Conservation (phyloP, 2,329 filamentous ascomycete genomes). For the Cyphellophora europaea region DNA sequence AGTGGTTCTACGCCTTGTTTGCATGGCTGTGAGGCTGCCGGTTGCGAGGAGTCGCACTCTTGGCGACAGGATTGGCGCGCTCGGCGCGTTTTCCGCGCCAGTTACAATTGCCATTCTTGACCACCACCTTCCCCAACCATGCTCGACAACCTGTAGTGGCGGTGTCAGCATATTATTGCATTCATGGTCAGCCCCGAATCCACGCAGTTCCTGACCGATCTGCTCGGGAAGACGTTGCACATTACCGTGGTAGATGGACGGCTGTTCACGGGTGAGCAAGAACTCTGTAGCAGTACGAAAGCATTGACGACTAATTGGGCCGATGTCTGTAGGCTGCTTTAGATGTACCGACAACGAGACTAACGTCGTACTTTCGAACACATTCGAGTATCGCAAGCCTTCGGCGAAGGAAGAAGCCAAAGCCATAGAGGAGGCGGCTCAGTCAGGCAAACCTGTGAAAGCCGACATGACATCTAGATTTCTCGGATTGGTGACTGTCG, state of each 20-base stretch:
- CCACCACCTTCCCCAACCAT: no score
- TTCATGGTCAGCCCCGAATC: neutral
- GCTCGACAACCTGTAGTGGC: no score
- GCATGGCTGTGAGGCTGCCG: no score
- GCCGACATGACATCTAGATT: conserved; percentile 75
- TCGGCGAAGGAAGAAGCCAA: conserved; percentile 39
- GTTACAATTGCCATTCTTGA: no score
- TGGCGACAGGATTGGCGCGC: no score
- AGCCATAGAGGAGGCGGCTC: conserved; percentile 25
- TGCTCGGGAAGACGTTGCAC: conserved; percentile 18
- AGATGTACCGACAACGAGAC: conserved; percentile 92
- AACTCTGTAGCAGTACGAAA: no score
- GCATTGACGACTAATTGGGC: no score
- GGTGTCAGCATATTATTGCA: no score
- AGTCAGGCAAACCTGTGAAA: conserved; percentile 36
- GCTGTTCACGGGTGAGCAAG: neutral
- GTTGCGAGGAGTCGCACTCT: no score
- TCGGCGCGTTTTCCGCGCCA: no score
- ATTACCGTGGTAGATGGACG: conserved; percentile 16
- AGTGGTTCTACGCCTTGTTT: no score
- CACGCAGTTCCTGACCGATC: neutral
- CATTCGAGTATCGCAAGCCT: conserved; percentile 82
- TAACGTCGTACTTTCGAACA: conserved; percentile 77
- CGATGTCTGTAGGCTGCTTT: conserved; percentile 39
- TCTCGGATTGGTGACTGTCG: conserved; percentile 81